Conservation (phyloP, 257 asterid genomes). For the Solanum rostratum region DNA sequence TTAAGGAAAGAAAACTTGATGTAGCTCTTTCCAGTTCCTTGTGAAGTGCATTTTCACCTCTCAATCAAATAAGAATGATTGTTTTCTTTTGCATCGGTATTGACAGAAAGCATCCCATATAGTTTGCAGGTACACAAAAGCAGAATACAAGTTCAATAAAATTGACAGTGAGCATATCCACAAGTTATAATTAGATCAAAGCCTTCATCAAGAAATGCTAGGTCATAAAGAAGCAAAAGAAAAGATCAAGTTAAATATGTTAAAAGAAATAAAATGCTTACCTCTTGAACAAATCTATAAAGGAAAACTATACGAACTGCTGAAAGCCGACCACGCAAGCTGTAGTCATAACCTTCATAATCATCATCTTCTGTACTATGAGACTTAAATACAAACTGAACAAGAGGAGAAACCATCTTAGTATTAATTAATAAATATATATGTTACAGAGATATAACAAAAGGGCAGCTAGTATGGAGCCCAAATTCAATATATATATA, state of each 20-base stretch:
- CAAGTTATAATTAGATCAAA: neutral
- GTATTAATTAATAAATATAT: neutral
- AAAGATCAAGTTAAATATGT: neutral
- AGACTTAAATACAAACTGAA: constrained; percentile 79
- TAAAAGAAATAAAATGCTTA: constrained; percentile 10
- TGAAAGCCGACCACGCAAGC: constrained; percentile 87
- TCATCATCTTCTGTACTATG: constrained; percentile 77
- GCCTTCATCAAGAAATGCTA: neutral
- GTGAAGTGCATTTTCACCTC: neutral
- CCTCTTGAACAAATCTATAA: constrained; percentile 95
- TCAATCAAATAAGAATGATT: neutral
- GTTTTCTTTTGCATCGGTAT: neutral
- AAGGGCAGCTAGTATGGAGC: neutral
- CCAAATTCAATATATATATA: neutral
- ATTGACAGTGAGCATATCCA: neutral
- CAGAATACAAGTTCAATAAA: neutral
- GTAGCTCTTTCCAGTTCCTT: neutral
- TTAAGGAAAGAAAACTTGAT: neutral
- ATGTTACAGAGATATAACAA: neutral
- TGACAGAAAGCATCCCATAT: neutral
- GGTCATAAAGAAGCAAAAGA: neutral
- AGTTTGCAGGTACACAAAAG: neutral
- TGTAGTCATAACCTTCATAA: constrained; percentile 83
- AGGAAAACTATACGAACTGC: constrained; percentile 97
- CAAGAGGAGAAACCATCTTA: constrained; percentile 8